Conservation (phyloP, 164 flowering plant species). For the Tetrastigma voinierianum region DNA sequence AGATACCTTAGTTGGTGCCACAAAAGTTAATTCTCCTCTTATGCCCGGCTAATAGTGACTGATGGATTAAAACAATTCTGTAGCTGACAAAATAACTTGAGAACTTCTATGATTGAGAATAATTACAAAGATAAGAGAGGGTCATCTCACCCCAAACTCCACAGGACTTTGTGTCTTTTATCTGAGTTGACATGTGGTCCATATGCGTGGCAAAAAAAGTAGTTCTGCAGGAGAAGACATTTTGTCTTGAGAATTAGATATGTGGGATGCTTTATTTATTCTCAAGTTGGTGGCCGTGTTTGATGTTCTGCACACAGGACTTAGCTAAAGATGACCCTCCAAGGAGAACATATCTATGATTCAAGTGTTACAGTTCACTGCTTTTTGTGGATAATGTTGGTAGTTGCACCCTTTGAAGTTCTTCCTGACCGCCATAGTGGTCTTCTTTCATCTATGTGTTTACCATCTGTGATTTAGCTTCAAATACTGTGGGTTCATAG, state of each 20-base stretch:
- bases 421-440: slow-evolving; percentile 65
- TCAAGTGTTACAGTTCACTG: slow-evolving; percentile 72
- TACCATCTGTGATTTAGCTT: slow-evolving; percentile 47
- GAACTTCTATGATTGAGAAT: too few species aligned
- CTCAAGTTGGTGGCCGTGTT: background rate
- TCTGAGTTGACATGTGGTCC: too few species aligned
- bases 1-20: too few species aligned
- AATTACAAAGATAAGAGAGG: too few species aligned
- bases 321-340: slow-evolving; percentile 87
- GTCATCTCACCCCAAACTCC: too few species aligned
- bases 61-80: too few species aligned
- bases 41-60: too few species aligned
- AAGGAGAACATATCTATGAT: slow-evolving; percentile 76
- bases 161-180: too few species aligned
- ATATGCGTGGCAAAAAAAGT: too few species aligned
- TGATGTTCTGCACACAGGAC: slow-evolving; percentile 48
- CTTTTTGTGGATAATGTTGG: slow-evolving; percentile 83
- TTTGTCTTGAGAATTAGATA: slow-evolving; percentile 4
- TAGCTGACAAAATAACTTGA: too few species aligned
- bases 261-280: slow-evolving; percentile 1
- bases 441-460: slow-evolving; percentile 74
- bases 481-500: slow-evolving; percentile 68
- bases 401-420: slow-evolving; percentile 80
- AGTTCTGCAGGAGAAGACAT: too few species aligned
- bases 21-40: too few species aligned